Percentiles rank a stretch among this genome's conserved stretches.
These are phyloP conservation scores for Umbelopsis sp. DNA, from an alignment of 192 early-diverging fungal species.

Conservation along the genomic window DNA sequence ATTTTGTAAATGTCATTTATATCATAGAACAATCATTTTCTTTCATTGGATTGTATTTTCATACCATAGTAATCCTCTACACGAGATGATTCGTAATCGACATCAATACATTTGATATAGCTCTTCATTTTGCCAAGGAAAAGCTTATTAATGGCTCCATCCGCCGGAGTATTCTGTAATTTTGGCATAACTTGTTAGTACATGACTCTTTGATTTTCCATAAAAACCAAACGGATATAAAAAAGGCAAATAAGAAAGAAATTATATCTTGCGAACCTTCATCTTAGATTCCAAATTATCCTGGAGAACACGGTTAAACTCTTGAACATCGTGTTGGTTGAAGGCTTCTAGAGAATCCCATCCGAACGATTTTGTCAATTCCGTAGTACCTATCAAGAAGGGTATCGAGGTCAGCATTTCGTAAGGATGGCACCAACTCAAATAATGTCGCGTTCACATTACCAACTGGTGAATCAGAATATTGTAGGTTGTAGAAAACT, in stretches of 20 bases:
- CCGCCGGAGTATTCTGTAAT: conserved; percentile 76
- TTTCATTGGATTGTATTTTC: too few species aligned
- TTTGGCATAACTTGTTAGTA: not conserved
- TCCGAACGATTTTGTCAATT: conserved; percentile 97
- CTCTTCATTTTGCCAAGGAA: conserved; percentile 98
- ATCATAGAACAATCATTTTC: too few species aligned
- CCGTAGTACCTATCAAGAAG: conserved; percentile 64
- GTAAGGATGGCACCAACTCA: too few species aligned
- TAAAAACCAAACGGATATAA: too few species aligned
- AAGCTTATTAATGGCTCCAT: conserved; percentile 89
- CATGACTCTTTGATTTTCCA: too few species aligned
- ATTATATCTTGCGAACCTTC: conserved; percentile 62
- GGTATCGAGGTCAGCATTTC: not conserved
- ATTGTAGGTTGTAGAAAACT: conserved; percentile 91
- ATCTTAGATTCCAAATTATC: conserved; percentile 97
- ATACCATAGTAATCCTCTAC: conserved; percentile 94
- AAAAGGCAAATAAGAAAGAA: too few species aligned
- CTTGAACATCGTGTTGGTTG: conserved; percentile 99
- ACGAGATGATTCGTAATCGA: conserved; percentile 93
- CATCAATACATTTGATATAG: conserved; percentile 94
- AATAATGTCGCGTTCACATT: not conserved
- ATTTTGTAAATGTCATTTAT: not conserved
- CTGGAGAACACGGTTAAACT: conserved; percentile 95
- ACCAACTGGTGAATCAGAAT: conserved; percentile 67
- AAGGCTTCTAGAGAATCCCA: conserved; percentile 96